Percentiles rank a stretch among this genome's conserved stretches.
These are phyloP conservation scores for Extremus antarcticus DNA, from an alignment of 495 filamentous ascomycete genomes.

Conservation along the genomic window DNA sequence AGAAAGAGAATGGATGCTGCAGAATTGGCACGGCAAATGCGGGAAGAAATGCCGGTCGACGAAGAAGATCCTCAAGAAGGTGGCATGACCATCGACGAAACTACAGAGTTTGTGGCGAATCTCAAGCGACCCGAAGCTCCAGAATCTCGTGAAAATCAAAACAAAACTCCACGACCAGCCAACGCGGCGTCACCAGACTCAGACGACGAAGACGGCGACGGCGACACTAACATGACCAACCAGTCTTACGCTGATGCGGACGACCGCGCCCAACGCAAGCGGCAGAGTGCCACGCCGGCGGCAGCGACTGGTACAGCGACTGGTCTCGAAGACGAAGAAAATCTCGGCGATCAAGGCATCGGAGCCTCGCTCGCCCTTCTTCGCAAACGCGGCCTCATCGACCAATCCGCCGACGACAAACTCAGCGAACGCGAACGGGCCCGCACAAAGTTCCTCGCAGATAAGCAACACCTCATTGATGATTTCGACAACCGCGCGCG, in stretches of 20 bases:
- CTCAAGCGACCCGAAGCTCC: conserved; percentile 58
- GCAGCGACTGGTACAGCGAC: conserved; percentile 50
- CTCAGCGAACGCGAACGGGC: conserved; percentile 60
- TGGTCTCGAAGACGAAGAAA: conserved; percentile 77
- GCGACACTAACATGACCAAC: conserved; percentile 54
- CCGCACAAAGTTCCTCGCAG: conserved; percentile 67
- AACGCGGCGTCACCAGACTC: conserved; percentile 38
- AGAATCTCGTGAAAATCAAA: conserved; percentile 27
- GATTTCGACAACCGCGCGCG: conserved; percentile 69
- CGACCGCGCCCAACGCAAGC: conserved; percentile 42
- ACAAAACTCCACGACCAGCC: conserved; percentile 27
- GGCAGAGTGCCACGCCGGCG: conserved; percentile 36
- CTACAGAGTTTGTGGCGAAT: conserved; percentile 84
- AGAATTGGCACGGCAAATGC: conserved; percentile 72
- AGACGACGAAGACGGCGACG: conserved; percentile 46
- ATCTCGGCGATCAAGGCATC: conserved; percentile 56
- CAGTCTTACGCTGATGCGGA: conserved; percentile 45
- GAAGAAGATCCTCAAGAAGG: conserved; percentile 45
- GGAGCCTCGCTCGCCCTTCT: conserved; percentile 74
- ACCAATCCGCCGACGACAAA: conserved; percentile 45
- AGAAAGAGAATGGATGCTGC: conserved; percentile 72
- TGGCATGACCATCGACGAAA: conserved; percentile 86
- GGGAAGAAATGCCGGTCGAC: conserved; percentile 58
- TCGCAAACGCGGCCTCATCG: conserved; percentile 68
- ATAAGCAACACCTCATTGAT: conserved; percentile 61